These are phyloP conservation scores for Bonia amplexicaulis DNA, from an alignment of 176 grass and related monocot genomes.

Conservation along the genomic window DNA sequence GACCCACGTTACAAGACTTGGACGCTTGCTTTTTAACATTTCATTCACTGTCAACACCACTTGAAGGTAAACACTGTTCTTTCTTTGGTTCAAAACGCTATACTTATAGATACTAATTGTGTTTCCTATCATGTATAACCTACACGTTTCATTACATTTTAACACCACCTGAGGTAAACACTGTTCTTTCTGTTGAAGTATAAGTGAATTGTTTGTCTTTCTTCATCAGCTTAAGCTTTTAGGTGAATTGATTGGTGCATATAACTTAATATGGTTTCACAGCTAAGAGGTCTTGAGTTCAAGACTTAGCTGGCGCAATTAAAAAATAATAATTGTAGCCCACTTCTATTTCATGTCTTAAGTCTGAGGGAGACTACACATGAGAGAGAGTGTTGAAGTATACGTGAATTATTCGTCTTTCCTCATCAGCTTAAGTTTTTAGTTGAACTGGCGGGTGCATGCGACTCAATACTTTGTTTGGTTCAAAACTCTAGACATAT, in stretches of 20 bases:
- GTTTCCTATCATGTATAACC: background rate
- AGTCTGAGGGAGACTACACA: no score
- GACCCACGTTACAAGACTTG: constrained; percentile 61
- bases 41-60: constrained; percentile 49
- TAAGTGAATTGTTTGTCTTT: no score
- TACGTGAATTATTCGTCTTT: no score
- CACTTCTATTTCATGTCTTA: no score
- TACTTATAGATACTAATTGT: background rate
- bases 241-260: fast-evolving
- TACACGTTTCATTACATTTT: background rate
- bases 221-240: no score
- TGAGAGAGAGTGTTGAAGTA: no score
- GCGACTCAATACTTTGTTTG: background rate
- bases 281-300: fast-evolving
- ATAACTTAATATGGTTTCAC: no score
- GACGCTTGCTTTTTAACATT: constrained; percentile 86
- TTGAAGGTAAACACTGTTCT: constrained; percentile 22
- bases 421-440: no score
- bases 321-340: no score
- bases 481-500: background rate
- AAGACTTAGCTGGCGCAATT: no score
- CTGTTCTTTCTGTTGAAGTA: no score
- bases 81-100: background rate
- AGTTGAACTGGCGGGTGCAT: fast-evolving
- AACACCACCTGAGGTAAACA: background rate